Conservation (phyloP, 306 rosid genomes). For the Canavalia gladiata region DNA sequence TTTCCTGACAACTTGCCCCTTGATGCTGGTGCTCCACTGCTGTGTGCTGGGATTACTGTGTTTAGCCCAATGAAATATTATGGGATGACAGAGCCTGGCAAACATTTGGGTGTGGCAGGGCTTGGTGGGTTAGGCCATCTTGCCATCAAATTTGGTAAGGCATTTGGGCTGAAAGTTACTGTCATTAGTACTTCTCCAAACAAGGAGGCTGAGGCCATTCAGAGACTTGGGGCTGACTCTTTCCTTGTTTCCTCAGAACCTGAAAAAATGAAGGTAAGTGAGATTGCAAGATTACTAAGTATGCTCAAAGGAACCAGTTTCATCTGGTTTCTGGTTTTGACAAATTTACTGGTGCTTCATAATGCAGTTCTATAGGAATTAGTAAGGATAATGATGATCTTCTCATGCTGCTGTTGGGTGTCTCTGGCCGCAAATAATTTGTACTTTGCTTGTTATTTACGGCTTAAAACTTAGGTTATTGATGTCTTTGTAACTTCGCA, state of each 20-base stretch:
- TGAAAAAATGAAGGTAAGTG: constrained; percentile 66
- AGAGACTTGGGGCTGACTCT: constrained; percentile 83
- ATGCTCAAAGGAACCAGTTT: background rate
- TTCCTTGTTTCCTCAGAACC: constrained; percentile 77
- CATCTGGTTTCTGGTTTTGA: constrained; percentile 11
- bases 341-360: too few species aligned
- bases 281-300: background rate
- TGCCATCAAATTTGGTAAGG: constrained; percentile 88
- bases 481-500: background rate
- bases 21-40: constrained; percentile 90
- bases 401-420: too few species aligned
- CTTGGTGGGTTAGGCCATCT: constrained; percentile 97
- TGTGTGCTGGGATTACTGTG: constrained; percentile 92
- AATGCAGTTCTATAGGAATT: background rate
- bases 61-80: constrained; percentile 93
- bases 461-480: background rate
- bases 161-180: constrained; percentile 96
- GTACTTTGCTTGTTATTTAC: too few species aligned
- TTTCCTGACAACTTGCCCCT: constrained; percentile 81
- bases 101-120: constrained; percentile 93
- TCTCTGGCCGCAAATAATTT: too few species aligned
- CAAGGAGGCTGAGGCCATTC: constrained; percentile 76
- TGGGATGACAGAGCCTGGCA: constrained; percentile 89
- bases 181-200: constrained; percentile 79
- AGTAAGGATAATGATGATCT: background rate